Evolutionary conservation across 2,329 filamentous ascomycete species (phyloP), one percentile per base, ranked within the genome.

Genomic region (Talaromyces islandicus): DNA sequence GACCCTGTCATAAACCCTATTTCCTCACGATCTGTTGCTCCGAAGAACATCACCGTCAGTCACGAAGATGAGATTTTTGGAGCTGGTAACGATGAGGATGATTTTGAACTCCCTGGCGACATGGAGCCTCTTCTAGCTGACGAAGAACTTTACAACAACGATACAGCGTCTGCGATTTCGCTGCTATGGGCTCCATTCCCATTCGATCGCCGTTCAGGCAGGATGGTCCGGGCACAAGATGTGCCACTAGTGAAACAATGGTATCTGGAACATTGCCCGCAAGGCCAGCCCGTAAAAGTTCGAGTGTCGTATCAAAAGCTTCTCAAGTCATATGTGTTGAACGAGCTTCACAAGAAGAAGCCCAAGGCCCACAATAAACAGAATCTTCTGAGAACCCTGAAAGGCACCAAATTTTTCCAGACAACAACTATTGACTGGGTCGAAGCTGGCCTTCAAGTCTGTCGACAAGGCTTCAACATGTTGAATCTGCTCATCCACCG

Each of bases 401-500:
- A 97, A 77, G 88, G 91, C 67, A 99, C 94, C 54, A 99, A 99
- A 71, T 99, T 99, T 80, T 99, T 99, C 83, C 95, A 99, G 76
- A 94, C 97, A 76, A 99, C 94, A 3, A 96, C 91, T 9, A 97
- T 99, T 64, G 94, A 99, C 74, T 99, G 94, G 94, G 94, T 99
- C 48, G 94, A 99, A 79, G 94, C 95, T 68, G 94, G 95, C 78
- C 83, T 99, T 71, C 95, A 99, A 78, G 94, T 99, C 63, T 99
- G 94, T 74, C 87, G 94, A 56, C 94, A 99, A 74, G 94, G 94
- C 59, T 99, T 97, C 82, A 99, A 99, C 78, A 99, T 99, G 93
- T 81, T 99, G 62, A 99, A 99, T 70, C 81, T 99, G 57, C 81
- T 99, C 66, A 99, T 99, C 66, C 94, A 99, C 73, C 89, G 94